phyloP scores from a whole-genome alignment of 2,329 filamentous ascomycete species.

The Pseudohalonectria lignicola region DNA sequence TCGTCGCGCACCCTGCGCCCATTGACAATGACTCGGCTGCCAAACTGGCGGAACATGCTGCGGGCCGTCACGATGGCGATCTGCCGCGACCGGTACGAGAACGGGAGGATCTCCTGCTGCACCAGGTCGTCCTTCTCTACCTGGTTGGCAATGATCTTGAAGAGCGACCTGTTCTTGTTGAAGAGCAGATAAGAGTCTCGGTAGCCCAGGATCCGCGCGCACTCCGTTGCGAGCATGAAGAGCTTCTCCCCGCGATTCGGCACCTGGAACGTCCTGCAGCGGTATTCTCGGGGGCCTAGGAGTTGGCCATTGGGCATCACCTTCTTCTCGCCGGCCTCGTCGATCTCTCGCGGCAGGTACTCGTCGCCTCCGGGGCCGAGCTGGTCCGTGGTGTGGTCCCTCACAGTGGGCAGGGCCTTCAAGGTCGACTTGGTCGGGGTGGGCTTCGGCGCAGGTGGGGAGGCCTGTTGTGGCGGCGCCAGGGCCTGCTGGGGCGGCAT shows the following conservation, averaged over 20 bases:
- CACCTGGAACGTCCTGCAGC: constrained; percentile 87
- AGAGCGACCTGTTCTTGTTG: constrained; percentile 95
- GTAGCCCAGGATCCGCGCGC: constrained; percentile 85
- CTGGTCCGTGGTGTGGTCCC: constrained; percentile 96
- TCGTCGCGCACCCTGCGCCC: constrained; percentile 90
- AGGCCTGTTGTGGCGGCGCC: constrained; percentile 34
- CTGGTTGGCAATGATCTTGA: constrained; percentile 95
- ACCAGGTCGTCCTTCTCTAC: constrained; percentile 95
- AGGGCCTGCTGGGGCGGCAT: constrained; percentile 20
- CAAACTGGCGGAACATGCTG: constrained; percentile 98
- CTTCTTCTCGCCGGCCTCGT: constrained; percentile 91
- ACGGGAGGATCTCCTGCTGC: constrained; percentile 86
- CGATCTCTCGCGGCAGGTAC: constrained; percentile 86
- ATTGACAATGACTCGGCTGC: constrained; percentile 82
- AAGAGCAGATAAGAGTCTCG: constrained; percentile 96
- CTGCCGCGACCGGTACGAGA: constrained; percentile 95
- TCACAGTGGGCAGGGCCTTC: constrained; percentile 89
- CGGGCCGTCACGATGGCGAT: constrained; percentile 96
- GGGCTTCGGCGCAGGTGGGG: constrained; percentile 54
- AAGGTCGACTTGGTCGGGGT: constrained; percentile 74
- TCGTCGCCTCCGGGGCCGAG: constrained; percentile 83
- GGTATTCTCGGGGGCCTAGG: constrained; percentile 74
- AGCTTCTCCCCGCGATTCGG: constrained; percentile 85
- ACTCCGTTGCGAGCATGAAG: constrained; percentile 98
- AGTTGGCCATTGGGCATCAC: constrained; percentile 75